Evolutionary conservation across 805 yeast genomes (phyloP).

Genomic region (Kuraishia cidri): DNA sequence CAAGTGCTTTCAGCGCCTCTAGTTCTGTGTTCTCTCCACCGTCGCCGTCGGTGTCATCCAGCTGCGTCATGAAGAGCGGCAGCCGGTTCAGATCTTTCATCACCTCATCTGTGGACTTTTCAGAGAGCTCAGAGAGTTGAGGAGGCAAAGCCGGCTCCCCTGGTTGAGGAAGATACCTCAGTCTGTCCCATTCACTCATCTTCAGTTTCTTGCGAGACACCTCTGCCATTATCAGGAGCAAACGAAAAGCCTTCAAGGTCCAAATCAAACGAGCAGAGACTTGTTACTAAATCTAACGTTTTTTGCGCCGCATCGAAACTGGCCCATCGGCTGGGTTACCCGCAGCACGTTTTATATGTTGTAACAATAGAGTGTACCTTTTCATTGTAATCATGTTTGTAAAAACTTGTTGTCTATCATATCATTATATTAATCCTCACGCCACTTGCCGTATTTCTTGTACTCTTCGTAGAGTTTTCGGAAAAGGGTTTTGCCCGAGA

Average conservation of each 20-base stretch:
- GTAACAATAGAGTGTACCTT: too few relatives aligned
- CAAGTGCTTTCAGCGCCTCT: slow-evolving; percentile 86
- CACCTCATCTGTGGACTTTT: slow-evolving; percentile 68
- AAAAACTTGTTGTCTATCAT: too few relatives aligned
- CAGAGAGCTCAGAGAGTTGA: slow-evolving; percentile 55
- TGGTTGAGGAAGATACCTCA: slow-evolving; percentile 18
- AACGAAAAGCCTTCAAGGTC: too few relatives aligned
- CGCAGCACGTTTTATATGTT: too few relatives aligned
- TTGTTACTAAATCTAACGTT: too few relatives aligned
- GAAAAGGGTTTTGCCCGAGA: slow-evolving; percentile 60
- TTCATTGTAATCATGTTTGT: too few relatives aligned
- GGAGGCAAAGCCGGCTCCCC: slow-evolving; percentile 79
- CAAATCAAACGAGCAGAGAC: too few relatives aligned
- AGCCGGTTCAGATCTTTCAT: slow-evolving; percentile 69
- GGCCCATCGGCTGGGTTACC: too few relatives aligned
- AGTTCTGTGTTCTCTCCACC: slow-evolving; percentile 68
- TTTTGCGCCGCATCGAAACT: too few relatives aligned
- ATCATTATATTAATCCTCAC: too few relatives aligned
- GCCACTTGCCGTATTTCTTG: slow-evolving; percentile 7
- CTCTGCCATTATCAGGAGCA: too few relatives aligned
- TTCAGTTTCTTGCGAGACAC: neutral
- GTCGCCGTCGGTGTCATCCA: slow-evolving; percentile 68
- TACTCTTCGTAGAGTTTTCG: slow-evolving; percentile 64
- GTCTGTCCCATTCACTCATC: slow-evolving; percentile 23
- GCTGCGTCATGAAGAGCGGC: slow-evolving; percentile 90